Conservation (phyloP, 1,284 basidiomycete genomes). For the Naganishia sp. region DNA sequence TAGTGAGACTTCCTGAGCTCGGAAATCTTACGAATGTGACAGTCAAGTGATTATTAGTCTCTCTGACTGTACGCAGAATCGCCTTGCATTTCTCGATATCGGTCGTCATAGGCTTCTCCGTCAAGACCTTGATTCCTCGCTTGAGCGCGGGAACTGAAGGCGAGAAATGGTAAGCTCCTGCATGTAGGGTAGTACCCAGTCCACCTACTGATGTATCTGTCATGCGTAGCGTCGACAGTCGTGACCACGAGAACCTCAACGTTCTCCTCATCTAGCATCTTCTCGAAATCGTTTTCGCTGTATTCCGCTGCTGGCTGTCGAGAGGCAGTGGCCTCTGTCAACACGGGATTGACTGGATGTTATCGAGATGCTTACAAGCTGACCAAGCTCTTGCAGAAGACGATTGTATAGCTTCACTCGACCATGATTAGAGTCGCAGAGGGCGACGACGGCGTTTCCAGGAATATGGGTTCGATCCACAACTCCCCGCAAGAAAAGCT, state of each 20-base stretch:
- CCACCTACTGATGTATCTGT: constrained; percentile 55
- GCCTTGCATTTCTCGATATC: constrained; percentile 58
- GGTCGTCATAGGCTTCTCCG: constrained; percentile 63
- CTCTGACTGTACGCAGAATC: constrained; percentile 58
- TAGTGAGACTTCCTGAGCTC: neutral
- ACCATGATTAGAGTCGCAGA: constrained; percentile 60
- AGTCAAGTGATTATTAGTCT: constrained; percentile 53
- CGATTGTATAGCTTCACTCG: constrained; percentile 59
- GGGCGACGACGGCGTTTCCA: constrained; percentile 55
- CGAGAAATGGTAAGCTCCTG: neutral
- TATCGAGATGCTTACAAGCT: constrained; percentile 40
- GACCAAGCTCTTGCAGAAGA: constrained; percentile 54
- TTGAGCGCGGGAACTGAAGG: constrained; percentile 43
- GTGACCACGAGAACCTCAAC: constrained; percentile 60
- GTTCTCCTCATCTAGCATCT: constrained; percentile 59
- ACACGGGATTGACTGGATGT: constrained; percentile 32
- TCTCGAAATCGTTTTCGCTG: constrained; percentile 56
- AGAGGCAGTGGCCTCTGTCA: neutral
- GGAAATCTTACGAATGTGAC: constrained; percentile 54
- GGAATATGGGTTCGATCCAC: constrained; percentile 42
- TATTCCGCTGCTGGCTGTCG: constrained; percentile 53
- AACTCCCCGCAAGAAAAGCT: constrained; percentile 58
- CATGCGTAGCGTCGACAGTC: constrained; percentile 61
- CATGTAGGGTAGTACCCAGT: neutral
- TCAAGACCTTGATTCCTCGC: constrained; percentile 55